Percentiles rank a stretch among this genome's conserved stretches.
Evolutionary conservation across 768 basidiomycete species (phyloP).

Genomic region (Pleurotus eryngii): DNA sequence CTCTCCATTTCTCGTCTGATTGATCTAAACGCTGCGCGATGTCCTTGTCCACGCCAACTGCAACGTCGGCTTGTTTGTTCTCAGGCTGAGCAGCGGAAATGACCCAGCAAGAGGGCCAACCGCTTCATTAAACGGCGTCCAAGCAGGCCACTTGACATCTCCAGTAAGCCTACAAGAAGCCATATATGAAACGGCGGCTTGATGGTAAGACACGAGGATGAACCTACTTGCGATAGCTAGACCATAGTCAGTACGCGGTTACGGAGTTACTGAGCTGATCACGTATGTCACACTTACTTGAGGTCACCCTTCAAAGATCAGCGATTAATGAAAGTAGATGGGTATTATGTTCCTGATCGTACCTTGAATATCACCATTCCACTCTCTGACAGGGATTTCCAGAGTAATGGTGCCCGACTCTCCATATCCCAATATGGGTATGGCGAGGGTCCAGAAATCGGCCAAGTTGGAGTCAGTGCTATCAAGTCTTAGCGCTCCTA

Average conservation of each 20-base stretch:
- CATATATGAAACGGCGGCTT: not conserved
- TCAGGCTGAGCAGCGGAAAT: conserved; percentile 42
- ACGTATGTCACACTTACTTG: conserved; percentile 56
- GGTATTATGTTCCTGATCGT: conserved; percentile 3
- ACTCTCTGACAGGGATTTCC: conserved; percentile 47
- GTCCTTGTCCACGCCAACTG: conserved; percentile 73
- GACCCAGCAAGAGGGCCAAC: conserved; percentile 77
- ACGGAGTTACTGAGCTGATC: not conserved
- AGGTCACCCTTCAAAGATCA: conserved; percentile 60
- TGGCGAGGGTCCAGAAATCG: conserved; percentile 69
- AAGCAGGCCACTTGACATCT: conserved; percentile 84
- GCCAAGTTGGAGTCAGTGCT: conserved; percentile 24
- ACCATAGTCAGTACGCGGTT: not conserved
- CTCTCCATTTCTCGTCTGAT: conserved; percentile 69
- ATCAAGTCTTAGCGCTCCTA: conserved; percentile 37
- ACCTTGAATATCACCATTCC: conserved; percentile 86
- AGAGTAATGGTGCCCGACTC: conserved; percentile 46
- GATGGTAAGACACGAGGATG: not conserved
- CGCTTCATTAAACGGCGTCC: conserved; percentile 70
- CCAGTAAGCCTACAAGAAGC: conserved; percentile 67
- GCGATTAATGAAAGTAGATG: not conserved
- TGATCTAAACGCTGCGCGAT: conserved; percentile 66
- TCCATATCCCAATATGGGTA: conserved; percentile 78
- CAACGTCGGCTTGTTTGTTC: conserved; percentile 95
- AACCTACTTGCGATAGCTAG: conserved; percentile 80